Conservation (phyloP, 2,329 filamentous ascomycete species). For the Verticillium albo-atrum region DNA sequence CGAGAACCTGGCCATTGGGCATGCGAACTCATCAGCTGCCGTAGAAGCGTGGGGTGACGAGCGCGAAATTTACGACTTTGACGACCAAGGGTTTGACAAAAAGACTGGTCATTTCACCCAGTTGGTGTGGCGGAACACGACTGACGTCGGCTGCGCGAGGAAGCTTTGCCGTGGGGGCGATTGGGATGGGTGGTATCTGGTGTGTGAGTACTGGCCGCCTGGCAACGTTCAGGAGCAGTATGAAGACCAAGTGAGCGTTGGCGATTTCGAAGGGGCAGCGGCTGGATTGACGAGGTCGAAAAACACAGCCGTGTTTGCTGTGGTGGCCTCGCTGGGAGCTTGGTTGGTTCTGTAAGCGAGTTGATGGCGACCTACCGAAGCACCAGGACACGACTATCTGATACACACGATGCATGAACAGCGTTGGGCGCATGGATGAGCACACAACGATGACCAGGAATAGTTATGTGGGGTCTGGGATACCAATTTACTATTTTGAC, state of each 20-base stretch:
- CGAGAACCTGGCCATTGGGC: constrained; percentile 71
- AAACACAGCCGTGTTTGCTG: not conserved
- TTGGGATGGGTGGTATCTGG: constrained; percentile 55
- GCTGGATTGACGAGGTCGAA: not conserved
- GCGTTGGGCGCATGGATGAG: no score
- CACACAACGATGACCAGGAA: not conserved
- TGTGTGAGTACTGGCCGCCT: constrained; percentile 65
- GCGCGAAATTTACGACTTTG: constrained; percentile 53
- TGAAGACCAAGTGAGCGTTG: constrained; percentile 19
- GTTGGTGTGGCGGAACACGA: constrained; percentile 65
- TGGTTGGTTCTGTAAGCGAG: not conserved
- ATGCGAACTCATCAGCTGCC: constrained; percentile 50
- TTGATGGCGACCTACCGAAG: not conserved
- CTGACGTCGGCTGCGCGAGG: constrained; percentile 49
- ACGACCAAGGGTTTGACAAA: constrained; percentile 49
- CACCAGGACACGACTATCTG: not conserved
- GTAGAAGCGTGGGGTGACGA: constrained; percentile 67
- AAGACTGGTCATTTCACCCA: constrained; percentile 69
- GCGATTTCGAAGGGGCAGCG: not conserved
- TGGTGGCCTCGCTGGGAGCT: not conserved
- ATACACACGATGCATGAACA: no score
- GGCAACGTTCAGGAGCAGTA: constrained; percentile 59
- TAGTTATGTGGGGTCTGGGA: not conserved
- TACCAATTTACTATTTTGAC: not conserved
- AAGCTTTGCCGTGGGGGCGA: constrained; percentile 14